Evolutionary conservation across 2,329 filamentous ascomycete species (phyloP), one percentile per base, ranked within the genome.

Genomic region (Canariomyces notabilis): DNA sequence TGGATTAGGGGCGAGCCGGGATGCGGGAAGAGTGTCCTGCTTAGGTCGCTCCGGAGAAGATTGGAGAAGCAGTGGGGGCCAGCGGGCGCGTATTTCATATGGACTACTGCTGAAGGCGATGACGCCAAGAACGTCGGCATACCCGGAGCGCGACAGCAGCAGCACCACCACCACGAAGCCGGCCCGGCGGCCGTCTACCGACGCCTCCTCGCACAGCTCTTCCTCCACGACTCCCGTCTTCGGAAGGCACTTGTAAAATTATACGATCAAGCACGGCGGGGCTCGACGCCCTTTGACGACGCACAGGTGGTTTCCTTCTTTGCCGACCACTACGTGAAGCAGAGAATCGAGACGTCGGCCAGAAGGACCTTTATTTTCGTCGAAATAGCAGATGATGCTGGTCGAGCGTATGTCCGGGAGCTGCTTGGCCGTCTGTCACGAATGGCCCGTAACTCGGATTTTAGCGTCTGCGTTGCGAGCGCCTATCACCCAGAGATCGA

Each of bases 311-410:
- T 60, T 14, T 56, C 56, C 1, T 62, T 64, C 48, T 64, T 66
- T 44, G 50, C 59, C 11, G 61, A 64, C 46, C 55, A 62, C 32
- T 64, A 64, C 47, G 54, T 60, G 42, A 50, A 56, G 40, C 49
- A 54, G 5, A 51, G 44, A 18, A 54, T 62, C 22, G 56, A 61
- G 15, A 63, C 58, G 0, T 52, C 59, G 0, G 46, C 54, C 6
- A 52, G 58, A 20, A 50, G 62, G 11, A 63, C 59, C 0, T 66
- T 65, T 22, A 53, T 64, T 21, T 59, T 65, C n/a, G 55, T 65
- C 37, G 63, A 65, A 31, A 52, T 61, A 9, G 46, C 57, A 16
- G 58, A 63, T 44, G 52, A 59, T 26, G 58, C 57, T 21, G 50
- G 57, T 2, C 33, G 52, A 0, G 21, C 52, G 0, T 62, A 61